These are phyloP conservation scores for Penicillium sp. DNA, from an alignment of 2,329 filamentous ascomycete species.

Conservation along the genomic window DNA sequence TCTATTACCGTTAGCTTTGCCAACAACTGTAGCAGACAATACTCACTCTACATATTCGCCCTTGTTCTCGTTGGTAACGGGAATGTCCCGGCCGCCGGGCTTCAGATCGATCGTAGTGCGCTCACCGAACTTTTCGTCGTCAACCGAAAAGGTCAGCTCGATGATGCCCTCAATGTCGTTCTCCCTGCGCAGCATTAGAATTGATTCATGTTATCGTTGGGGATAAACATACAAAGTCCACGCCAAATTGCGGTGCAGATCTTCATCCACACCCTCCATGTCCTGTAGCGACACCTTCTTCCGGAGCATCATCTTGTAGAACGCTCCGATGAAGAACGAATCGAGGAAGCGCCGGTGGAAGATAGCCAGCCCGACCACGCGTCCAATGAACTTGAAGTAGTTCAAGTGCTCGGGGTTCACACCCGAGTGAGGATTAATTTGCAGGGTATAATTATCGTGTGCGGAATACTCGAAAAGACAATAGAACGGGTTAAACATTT, in stretches of 20 bases:
- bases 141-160: slow-evolving; percentile 91
- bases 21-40: too few relatives aligned
- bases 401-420: slow-evolving; percentile 99
- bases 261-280: slow-evolving; percentile 98
- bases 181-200: slow-evolving; percentile 58
- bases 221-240: slow-evolving; percentile 75
- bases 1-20: slow-evolving; percentile 32
- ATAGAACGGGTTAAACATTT: slow-evolving; percentile 99
- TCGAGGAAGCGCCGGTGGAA: slow-evolving; percentile 97
- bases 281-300: slow-evolving; percentile 86
- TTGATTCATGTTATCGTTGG: slow-evolving; percentile 7
- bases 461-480: slow-evolving; percentile 98
- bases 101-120: slow-evolving; percentile 90
- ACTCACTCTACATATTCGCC: slow-evolving; percentile 89
- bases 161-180: slow-evolving; percentile 94
- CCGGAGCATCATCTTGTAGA: slow-evolving; percentile 98
- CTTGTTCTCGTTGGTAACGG: slow-evolving; percentile 98
- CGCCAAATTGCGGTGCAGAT: slow-evolving; percentile 90
- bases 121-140: slow-evolving; percentile 94
- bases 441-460: slow-evolving; percentile 98
- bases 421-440: slow-evolving; percentile 98
- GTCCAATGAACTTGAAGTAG: slow-evolving; percentile 99
- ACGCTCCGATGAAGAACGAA: slow-evolving; percentile 95
- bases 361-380: slow-evolving; percentile 90
- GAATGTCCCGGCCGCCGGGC: slow-evolving; percentile 78